A percentile compares a stretch with the other conserved stretches of the same genome.
These are phyloP conservation scores for Triticum monococcum DNA, from an alignment of 176 grass and related monocot species.

Conservation along the genomic window DNA sequence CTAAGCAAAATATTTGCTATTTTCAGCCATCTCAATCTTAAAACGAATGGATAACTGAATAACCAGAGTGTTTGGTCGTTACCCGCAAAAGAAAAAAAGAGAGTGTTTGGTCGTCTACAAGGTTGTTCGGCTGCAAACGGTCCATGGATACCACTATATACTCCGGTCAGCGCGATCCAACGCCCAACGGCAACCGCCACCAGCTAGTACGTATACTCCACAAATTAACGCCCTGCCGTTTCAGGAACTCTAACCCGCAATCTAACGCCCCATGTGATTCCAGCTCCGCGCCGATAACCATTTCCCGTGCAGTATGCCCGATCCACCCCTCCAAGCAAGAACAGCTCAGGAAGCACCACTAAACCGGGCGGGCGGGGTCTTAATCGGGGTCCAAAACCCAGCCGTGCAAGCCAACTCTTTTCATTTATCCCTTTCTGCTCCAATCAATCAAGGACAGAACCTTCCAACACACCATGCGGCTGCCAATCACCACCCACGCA, in stretches of 20 bases:
- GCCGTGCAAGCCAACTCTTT: neutral
- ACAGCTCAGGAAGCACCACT: neutral
- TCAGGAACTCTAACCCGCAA: neutral
- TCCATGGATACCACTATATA: too few species aligned
- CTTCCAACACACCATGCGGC: neutral
- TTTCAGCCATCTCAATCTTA: too few species aligned
- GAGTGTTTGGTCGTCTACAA: neutral
- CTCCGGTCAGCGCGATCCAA: neutral
- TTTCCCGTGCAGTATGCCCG: neutral
- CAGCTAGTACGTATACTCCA: neutral
- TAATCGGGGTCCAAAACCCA: neutral
- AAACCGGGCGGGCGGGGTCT: neutral
- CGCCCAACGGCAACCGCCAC: neutral
- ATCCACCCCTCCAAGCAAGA: conserved; percentile 2
- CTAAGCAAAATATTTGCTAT: too few species aligned
- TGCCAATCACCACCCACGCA: neutral
- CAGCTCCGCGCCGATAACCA: neutral
- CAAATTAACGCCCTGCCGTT: neutral
- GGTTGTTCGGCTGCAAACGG: neutral
- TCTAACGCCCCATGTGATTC: neutral
- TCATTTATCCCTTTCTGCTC: neutral
- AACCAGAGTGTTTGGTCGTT: too few species aligned
- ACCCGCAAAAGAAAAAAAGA: too few species aligned
- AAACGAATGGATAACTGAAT: too few species aligned
- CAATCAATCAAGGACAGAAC: neutral